These are phyloP conservation scores for Penicillium goetzii DNA, from an alignment of 495 filamentous ascomycete species.

Conservation along the genomic window DNA sequence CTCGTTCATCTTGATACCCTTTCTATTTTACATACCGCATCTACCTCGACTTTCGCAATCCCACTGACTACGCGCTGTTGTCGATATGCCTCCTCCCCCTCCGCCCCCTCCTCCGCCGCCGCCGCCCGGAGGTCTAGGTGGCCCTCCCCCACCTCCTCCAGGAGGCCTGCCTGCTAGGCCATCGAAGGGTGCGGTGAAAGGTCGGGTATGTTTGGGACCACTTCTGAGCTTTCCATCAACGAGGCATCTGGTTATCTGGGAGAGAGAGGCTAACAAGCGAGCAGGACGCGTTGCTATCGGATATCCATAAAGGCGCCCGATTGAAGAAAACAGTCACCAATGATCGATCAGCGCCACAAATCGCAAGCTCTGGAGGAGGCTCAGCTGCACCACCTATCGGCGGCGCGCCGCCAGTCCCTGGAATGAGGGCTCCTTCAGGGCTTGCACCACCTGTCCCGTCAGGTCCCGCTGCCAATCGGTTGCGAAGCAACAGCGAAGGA, in stretches of 20 bases:
- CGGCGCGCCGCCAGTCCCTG: constrained; percentile 83
- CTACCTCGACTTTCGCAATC: constrained; percentile 10
- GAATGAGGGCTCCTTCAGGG: constrained; percentile 62
- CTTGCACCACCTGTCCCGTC: constrained; percentile 77
- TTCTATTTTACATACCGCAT: constrained; percentile 11
- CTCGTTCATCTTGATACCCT: constrained; percentile 15
- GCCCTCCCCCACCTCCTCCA: constrained; percentile 68
- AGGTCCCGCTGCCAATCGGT: constrained; percentile 57
- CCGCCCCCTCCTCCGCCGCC: constrained; percentile 65
- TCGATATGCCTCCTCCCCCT: constrained; percentile 67
- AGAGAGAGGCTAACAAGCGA: constrained; percentile 4
- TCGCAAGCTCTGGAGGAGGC: constrained; percentile 60
- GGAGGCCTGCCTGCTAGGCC: constrained; percentile 52
- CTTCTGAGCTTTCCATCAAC: background rate
- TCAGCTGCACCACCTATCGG: constrained; percentile 61
- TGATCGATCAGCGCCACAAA: constrained; percentile 83
- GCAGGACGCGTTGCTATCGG: constrained; percentile 84
- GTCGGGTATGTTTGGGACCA: constrained; percentile 53
- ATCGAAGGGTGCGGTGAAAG: constrained; percentile 49
- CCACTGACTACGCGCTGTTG: constrained; percentile 12
- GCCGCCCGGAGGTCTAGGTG: constrained; percentile 64
- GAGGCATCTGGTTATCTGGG: background rate
- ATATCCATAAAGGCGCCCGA: constrained; percentile 80
- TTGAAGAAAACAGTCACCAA: constrained; percentile 93
- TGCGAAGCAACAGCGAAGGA: constrained; percentile 82